A percentile compares a stretch with the other conserved stretches of the same genome.
These are phyloP conservation scores for Suillus clintonianus DNA, from an alignment of 768 basidiomycete genomes.

Conservation along the genomic window DNA sequence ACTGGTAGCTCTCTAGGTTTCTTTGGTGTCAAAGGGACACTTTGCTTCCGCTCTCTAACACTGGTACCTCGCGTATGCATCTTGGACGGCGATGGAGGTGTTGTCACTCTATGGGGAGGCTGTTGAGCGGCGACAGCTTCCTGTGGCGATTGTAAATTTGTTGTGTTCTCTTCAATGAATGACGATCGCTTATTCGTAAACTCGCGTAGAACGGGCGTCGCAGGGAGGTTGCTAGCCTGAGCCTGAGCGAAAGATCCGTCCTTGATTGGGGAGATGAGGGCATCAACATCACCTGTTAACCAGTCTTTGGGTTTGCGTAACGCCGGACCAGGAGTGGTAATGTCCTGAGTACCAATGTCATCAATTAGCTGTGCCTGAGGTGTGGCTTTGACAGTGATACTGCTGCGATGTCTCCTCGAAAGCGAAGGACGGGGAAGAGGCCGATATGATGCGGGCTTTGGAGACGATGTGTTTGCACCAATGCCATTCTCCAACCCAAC, in stretches of 20 bases:
- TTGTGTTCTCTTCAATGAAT: slow-evolving; percentile 51
- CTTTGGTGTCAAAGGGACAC: slow-evolving; percentile 5
- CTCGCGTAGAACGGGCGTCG: slow-evolving; percentile 59
- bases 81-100: slow-evolving; percentile 22
- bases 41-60: slow-evolving; percentile 37
- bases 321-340: slow-evolving; percentile 7
- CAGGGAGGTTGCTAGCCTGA: slow-evolving; percentile 15
- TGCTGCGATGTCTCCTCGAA: slow-evolving; percentile 50
- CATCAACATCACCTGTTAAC: slow-evolving; percentile 70
- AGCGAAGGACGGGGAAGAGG: slow-evolving; percentile 43
- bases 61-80: slow-evolving; percentile 25
- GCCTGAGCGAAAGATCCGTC: slow-evolving; percentile 14
- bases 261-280: slow-evolving; percentile 22
- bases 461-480: slow-evolving; percentile 3
- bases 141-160: slow-evolving; percentile 30
- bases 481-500: slow-evolving; percentile 18
- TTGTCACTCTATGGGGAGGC: slow-evolving; percentile 11
- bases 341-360: slow-evolving; percentile 21
- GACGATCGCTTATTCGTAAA: slow-evolving; percentile 77
- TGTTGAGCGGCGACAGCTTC: slow-evolving; percentile 33
- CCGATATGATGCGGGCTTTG: slow-evolving; percentile 21
- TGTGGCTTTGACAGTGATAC: slow-evolving; percentile 44
- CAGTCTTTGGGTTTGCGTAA: slow-evolving; percentile 55
- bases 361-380: slow-evolving; percentile 12
- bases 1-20: slow-evolving; percentile 1